Evolutionary conservation across 345 rosid genomes (phyloP).

Genomic region (Dimocarpus longan): DNA sequence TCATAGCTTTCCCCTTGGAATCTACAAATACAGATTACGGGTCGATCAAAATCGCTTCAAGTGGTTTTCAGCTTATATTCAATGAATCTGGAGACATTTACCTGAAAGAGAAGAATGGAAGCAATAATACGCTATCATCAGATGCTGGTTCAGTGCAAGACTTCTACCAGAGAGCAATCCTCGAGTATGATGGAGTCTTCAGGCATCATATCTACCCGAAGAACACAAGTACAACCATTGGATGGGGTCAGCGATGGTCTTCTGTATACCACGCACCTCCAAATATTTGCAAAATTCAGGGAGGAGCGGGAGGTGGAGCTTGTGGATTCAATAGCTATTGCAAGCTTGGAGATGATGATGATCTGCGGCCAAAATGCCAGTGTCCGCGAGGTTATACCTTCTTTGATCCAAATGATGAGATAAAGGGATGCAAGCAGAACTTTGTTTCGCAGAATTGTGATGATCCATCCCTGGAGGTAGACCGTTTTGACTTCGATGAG

Average conservation of each 20-base stretch:
- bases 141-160: constrained; percentile 11
- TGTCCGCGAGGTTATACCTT: constrained; percentile 49
- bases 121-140: background rate
- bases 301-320: constrained; percentile 37
- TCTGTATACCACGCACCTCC: constrained; percentile 26
- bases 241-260: constrained; percentile 40
- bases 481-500: constrained; percentile 23
- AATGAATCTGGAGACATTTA: constrained; percentile 50
- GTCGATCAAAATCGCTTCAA: constrained; percentile 12
- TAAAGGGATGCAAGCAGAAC: constrained; percentile 42
- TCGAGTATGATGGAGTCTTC: constrained; percentile 64
- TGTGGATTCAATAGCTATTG: constrained; percentile 71
- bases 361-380: constrained; percentile 44
- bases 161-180: constrained; percentile 43
- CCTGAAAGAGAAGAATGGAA: constrained; percentile 33
- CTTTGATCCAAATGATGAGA: constrained; percentile 35
- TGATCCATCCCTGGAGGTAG: constrained; percentile 15
- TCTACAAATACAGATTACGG: constrained; percentile 29
- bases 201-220: constrained; percentile 58
- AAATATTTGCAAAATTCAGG: constrained; percentile 38
- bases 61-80: constrained; percentile 38
- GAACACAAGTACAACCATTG: constrained; percentile 10
- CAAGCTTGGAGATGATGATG: constrained; percentile 15
- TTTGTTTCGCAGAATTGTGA: constrained; percentile 44
- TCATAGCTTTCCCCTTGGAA: constrained; percentile 24